phyloP scores from a whole-genome alignment of 2,329 filamentous ascomycete species.

The Penicillium vulpinum region DNA sequence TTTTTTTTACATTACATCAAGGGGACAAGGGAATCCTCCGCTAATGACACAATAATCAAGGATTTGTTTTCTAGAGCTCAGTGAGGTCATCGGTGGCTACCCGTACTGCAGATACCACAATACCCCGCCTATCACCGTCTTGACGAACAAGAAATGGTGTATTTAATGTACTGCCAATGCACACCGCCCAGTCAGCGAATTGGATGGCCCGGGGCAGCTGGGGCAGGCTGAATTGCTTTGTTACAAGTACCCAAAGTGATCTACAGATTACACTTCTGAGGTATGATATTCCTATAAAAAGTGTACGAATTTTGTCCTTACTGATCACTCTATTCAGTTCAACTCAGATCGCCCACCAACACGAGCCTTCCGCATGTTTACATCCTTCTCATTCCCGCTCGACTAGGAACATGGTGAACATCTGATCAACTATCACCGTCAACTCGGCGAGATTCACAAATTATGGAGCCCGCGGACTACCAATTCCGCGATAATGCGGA shows the following conservation, averaged over 20 bases:
- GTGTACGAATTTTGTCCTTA: neutral
- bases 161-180: neutral
- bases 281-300: neutral
- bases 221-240: conserved; percentile 7
- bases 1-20: neutral
- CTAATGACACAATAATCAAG: conserved; percentile 6
- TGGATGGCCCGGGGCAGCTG: neutral
- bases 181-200: conserved; percentile 12
- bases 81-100: conserved; percentile 30
- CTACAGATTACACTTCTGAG: neutral
- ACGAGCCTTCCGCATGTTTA: conserved; percentile 4
- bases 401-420: conserved; percentile 25
- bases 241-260: neutral
- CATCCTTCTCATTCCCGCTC: neutral
- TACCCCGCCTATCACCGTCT: neutral
- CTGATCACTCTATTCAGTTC: neutral
- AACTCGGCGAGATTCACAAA: conserved; percentile 16
- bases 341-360: neutral
- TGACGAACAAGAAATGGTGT: neutral
- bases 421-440: conserved; percentile 21
- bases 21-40: neutral
- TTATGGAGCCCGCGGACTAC: conserved; percentile 31
- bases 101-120: conserved; percentile 8
- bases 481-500: conserved; percentile 22
- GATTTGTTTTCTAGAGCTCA: conserved; percentile 13